These are phyloP conservation scores for Glycine latifolia DNA, from an alignment of 306 rosid species.

Conservation along the genomic window DNA sequence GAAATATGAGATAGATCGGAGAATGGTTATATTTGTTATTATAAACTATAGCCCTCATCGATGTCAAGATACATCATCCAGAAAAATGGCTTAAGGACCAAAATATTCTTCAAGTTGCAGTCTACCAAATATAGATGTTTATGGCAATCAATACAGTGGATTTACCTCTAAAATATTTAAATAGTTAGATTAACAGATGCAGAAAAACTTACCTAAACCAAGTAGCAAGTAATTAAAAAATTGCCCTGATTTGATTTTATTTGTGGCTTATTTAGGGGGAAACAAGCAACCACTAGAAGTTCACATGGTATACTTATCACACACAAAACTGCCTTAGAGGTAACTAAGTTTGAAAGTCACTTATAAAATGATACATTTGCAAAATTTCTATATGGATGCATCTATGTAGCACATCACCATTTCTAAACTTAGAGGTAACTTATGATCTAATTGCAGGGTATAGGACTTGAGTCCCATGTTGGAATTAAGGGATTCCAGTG, in stretches of 20 bases:
- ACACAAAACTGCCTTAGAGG: conserved; percentile 20
- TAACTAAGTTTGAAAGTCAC: conserved; percentile 13
- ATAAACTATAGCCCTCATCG: conserved; percentile 26
- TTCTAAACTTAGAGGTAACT: background rate
- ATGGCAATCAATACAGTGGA: conserved; percentile 29
- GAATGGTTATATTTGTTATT: conserved; percentile 37
- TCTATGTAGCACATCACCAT: conserved; percentile 14
- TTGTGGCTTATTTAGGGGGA: conserved; percentile 6
- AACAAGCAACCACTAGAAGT: conserved; percentile 4
- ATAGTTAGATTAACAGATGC: conserved; percentile 35
- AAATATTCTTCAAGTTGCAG: conserved; percentile 27
- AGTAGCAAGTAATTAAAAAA: conserved; percentile 8
- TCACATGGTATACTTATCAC: conserved; percentile 23
- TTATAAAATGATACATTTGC: conserved; percentile 31
- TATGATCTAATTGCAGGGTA: background rate
- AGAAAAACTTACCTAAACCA: conserved; percentile 7
- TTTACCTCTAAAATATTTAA: conserved; percentile 10
- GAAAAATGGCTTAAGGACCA: conserved; percentile 5
- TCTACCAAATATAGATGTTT: background rate
- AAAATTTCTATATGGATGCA: conserved; percentile 34
- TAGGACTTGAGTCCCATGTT: background rate
- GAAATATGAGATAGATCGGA: conserved; percentile 42
- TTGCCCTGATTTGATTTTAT: conserved; percentile 8
- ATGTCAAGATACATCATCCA: conserved; percentile 36
- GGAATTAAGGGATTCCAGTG: background rate